Conservation (phyloP, 352 stramenopile species). For the Peronospora destructor region DNA sequence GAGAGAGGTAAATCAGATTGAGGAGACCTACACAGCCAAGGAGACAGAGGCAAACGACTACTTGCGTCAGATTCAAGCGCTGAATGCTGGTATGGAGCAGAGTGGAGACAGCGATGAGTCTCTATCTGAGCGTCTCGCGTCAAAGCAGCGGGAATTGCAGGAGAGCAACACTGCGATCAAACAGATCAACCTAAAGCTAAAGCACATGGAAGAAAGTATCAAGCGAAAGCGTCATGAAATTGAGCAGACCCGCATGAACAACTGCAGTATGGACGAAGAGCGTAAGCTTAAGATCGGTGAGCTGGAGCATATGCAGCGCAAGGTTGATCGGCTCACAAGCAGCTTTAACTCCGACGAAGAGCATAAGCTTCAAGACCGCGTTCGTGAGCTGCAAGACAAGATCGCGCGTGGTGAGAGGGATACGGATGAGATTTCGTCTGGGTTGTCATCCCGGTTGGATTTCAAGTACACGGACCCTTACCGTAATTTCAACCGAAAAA, state of each 20-base stretch:
- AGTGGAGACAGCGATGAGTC: conserved; percentile 69
- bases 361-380: conserved; percentile 46
- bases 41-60: conserved; percentile 63
- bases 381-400: conserved; percentile 55
- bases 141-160: conserved; percentile 76
- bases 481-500: conserved; percentile 90
- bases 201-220: conserved; percentile 87
- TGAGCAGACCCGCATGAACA: conserved; percentile 68
- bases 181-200: conserved; percentile 91
- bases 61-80: conserved; percentile 74
- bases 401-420: conserved; percentile 71
- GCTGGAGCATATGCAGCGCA: conserved; percentile 50
- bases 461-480: conserved; percentile 96
- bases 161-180: conserved; percentile 74
- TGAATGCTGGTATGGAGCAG: conserved; percentile 84
- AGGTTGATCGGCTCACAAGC: conserved; percentile 49
- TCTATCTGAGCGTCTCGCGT: conserved; percentile 61
- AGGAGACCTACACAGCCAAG: conserved; percentile 44
- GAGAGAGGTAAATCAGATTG: conserved; percentile 49
- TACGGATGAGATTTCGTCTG: conserved; percentile 89
- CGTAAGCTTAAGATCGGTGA: conserved; percentile 59
- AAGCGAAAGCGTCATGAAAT: conserved; percentile 68
- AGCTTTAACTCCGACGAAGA: conserved; percentile 81
- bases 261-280: conserved; percentile 60
- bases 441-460: conserved; percentile 91